A percentile compares a stretch with the other conserved stretches of the same genome.
Evolutionary conservation across 352 stramenopile genomes (phyloP).

Genomic region (Phytophthora pluvialis): DNA sequence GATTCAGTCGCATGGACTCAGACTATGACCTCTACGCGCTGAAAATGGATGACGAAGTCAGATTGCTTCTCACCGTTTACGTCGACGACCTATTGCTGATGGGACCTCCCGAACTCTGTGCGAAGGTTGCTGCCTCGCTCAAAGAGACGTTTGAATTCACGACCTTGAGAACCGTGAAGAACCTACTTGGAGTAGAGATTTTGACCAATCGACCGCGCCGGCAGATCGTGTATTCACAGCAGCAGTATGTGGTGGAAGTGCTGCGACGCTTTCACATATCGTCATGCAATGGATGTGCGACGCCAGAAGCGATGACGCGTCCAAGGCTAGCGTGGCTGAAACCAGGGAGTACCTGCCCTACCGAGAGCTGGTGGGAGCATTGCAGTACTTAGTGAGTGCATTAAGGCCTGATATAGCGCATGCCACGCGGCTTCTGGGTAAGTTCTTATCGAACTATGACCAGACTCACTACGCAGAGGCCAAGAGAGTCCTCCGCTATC

Average conservation of each 20-base stretch:
- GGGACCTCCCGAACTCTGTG: no score
- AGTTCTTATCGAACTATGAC: not conserved
- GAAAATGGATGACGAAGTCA: no score
- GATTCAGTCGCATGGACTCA: not conserved
- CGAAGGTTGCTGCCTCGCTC: no score
- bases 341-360: not conserved
- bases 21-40: no score
- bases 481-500: not conserved
- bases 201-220: no score
- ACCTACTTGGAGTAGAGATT: no score
- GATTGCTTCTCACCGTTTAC: not conserved
- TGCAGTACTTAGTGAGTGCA: not conserved
- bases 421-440: not conserved
- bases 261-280: no score
- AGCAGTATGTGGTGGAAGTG: not conserved
- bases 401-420: not conserved
- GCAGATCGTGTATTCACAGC: not conserved
- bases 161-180: no score
- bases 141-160: no score
- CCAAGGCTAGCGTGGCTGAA: not conserved
- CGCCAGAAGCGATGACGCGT: not conserved
- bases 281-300: no score
- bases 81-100: not conserved
- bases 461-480: not conserved
- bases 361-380: not conserved